phyloP scores from a whole-genome alignment of 2,329 filamentous ascomycete genomes.

The Dothiorella sarmentorum region DNA sequence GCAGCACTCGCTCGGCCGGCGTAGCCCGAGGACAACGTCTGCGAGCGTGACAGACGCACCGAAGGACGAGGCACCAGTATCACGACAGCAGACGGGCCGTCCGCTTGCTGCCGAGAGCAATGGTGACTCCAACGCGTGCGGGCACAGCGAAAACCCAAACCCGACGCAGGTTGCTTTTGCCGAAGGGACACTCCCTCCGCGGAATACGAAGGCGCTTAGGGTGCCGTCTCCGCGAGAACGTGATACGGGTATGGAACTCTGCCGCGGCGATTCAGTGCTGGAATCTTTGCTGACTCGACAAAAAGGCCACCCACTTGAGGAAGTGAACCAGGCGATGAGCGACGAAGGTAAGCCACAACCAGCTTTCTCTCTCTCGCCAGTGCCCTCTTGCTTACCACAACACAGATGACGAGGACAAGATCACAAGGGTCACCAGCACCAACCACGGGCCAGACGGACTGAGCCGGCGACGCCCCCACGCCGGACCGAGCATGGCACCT shows the following conservation, averaged over 20 bases:
- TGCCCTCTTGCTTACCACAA: too few species aligned
- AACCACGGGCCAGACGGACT: neutral
- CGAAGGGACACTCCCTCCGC: neutral
- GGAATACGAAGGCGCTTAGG: neutral
- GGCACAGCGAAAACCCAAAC: neutral
- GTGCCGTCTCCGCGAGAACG: neutral
- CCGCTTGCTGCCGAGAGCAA: too few species aligned
- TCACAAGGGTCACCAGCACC: neutral
- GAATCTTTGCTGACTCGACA: too few species aligned
- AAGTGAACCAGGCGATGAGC: neutral
- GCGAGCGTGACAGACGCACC: neutral
- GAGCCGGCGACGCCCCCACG: neutral
- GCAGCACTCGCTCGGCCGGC: neutral
- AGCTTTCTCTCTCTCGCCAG: too few species aligned
- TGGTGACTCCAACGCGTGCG: too few species aligned
- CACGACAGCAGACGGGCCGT: too few species aligned
- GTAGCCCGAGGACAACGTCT: neutral
- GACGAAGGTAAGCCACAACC: too few species aligned
- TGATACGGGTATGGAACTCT: too few species aligned
- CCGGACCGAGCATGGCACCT: slow-evolving; percentile 24
- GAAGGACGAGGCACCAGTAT: too few species aligned
- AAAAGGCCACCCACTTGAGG: neutral
- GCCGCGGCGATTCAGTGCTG: too few species aligned
- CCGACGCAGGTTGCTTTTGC: neutral
- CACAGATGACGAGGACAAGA: neutral